phyloP scores from a whole-genome alignment of 78 protist genomes.

The Neovahlkampfia damariscottae region DNA sequence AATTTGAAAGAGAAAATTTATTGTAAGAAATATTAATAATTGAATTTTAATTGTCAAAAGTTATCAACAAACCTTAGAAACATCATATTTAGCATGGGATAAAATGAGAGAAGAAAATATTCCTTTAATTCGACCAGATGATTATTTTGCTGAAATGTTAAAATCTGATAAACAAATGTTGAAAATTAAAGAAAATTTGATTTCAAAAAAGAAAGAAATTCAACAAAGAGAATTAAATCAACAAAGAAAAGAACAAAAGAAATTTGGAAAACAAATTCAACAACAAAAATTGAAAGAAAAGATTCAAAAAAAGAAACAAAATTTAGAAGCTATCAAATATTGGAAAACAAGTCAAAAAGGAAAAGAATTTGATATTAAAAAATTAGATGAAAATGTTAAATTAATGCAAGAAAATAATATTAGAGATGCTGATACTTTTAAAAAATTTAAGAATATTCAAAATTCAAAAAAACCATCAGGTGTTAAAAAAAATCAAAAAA shows the following conservation, averaged over 20 bases:
- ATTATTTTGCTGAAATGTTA: conserved; percentile 42
- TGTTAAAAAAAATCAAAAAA: no score
- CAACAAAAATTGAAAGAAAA: background rate
- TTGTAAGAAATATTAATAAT: background rate
- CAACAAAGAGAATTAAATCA: background rate
- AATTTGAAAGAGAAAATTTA: background rate
- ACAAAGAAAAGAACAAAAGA: background rate
- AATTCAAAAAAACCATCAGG: no score
- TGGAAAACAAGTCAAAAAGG: background rate
- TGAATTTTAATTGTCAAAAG: background rate
- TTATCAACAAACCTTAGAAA: background rate
- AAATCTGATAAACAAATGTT: conserved; percentile 27
- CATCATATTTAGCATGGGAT: background rate
- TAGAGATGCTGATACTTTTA: no score
- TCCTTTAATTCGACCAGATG: conserved; percentile 26
- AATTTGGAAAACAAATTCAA: conserved; percentile 7
- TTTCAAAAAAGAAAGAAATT: background rate
- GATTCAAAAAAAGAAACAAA: background rate
- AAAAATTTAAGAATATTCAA: no score
- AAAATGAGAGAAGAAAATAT: background rate
- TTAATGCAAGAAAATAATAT: no score
- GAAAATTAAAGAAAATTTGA: background rate
- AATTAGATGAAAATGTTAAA: background rate
- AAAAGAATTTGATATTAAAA: background rate
- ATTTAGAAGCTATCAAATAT: background rate